Percentiles rank a stretch among this genome's conserved stretches.
phyloP scores from a whole-genome alignment of 495 filamentous ascomycete genomes.

The Usnea hakonensis region DNA sequence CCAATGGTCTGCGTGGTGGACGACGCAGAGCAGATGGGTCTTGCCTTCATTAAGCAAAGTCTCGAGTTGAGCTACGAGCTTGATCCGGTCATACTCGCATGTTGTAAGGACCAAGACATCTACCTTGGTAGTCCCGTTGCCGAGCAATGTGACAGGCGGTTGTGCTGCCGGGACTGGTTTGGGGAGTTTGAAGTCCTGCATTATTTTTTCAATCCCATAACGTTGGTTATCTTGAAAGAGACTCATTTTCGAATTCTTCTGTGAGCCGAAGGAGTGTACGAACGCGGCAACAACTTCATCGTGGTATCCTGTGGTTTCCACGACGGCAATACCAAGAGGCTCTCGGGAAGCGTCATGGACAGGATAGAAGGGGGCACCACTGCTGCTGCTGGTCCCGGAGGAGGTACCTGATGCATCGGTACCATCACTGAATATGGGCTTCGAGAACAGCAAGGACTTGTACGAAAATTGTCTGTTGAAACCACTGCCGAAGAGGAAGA shows the following conservation, averaged over 20 bases:
- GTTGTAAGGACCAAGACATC: slow-evolving; percentile 25
- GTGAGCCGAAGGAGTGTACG: slow-evolving; percentile 25
- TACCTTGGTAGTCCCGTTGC: neutral
- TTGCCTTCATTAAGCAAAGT: slow-evolving; percentile 19
- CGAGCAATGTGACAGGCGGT: slow-evolving; percentile 8
- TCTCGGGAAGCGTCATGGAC: neutral
- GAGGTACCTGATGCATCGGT: neutral
- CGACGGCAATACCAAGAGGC: slow-evolving; percentile 7
- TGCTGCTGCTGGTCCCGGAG: neutral
- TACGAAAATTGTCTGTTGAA: slow-evolving; percentile 1
- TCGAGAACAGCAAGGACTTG: neutral
- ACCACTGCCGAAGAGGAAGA: neutral
- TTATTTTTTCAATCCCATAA: slow-evolving; percentile 24
- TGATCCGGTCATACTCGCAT: slow-evolving; percentile 23
- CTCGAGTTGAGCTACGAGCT: slow-evolving; percentile 4
- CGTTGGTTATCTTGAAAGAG: slow-evolving; percentile 22
- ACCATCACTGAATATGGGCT: neutral
- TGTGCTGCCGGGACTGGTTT: slow-evolving; percentile 9
- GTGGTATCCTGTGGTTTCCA: slow-evolving; percentile 25
- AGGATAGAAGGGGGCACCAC: neutral
- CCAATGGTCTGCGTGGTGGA: slow-evolving; percentile 27
- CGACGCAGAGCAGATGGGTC: slow-evolving; percentile 24
- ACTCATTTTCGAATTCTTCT: slow-evolving; percentile 14
- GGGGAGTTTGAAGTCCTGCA: slow-evolving; percentile 18
- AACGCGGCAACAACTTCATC: slow-evolving; percentile 28